Percentiles rank a stretch among this genome's conserved stretches.
These are phyloP conservation scores for Linaria vulgaris DNA, from an alignment of 257 asterid genomes.

Conservation along the genomic window DNA sequence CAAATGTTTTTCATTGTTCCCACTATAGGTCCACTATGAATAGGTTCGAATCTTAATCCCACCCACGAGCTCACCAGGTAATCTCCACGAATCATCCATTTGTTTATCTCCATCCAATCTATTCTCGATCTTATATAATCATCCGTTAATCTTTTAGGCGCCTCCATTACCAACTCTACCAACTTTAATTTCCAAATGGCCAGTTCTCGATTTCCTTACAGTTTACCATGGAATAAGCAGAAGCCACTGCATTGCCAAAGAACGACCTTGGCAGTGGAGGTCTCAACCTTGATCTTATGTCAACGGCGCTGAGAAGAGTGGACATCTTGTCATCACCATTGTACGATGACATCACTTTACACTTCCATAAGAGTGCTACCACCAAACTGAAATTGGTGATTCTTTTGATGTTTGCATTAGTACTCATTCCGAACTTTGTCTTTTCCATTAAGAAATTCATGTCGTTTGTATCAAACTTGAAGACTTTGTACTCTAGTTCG, in stretches of 20 bases:
- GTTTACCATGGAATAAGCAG: constrained; percentile 57
- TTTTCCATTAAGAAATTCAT: constrained; percentile 44
- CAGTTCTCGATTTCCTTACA: constrained; percentile 52
- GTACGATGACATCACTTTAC: constrained; percentile 68
- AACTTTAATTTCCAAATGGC: constrained; percentile 44
- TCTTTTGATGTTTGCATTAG: constrained; percentile 20
- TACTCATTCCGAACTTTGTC: constrained; percentile 26
- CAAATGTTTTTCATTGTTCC: constrained; percentile 67
- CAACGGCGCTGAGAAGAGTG: constrained; percentile 66
- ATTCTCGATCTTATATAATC: constrained; percentile 73
- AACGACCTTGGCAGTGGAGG: constrained; percentile 66
- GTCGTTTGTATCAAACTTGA: constrained; percentile 44
- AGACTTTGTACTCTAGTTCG: constrained; percentile 57
- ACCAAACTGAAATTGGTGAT: constrained; percentile 71
- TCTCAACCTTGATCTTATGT: constrained; percentile 53
- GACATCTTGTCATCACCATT: constrained; percentile 35
- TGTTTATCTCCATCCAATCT: constrained; percentile 81
- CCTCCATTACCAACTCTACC: constrained; percentile 58
- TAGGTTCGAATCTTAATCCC: constrained; percentile 73
- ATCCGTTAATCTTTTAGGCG: constrained; percentile 55
- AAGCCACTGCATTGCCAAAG: constrained; percentile 79
- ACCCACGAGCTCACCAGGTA: constrained; percentile 84
- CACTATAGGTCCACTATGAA: constrained; percentile 81
- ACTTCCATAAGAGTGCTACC: constrained; percentile 73
- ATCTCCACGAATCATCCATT: constrained; percentile 81